Evolutionary conservation across 176 grass and related monocot species (phyloP).

Genomic region (Ampelocalamus luodianensis): DNA sequence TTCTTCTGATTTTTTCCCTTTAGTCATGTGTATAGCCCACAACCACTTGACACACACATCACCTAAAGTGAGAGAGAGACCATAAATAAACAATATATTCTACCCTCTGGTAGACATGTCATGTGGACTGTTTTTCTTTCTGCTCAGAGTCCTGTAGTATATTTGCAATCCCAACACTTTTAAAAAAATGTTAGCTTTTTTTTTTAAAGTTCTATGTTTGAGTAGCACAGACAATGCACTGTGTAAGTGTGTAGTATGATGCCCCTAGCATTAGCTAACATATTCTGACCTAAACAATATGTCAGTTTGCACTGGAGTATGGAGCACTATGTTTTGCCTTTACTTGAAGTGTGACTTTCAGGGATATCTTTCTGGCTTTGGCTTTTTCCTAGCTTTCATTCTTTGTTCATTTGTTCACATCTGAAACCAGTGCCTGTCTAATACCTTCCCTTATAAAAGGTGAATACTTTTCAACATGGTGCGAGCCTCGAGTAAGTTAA

Average conservation of each 20-base stretch:
- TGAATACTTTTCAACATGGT: not conserved
- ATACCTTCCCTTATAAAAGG: not conserved
- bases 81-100: not conserved
- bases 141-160: constrained; percentile 10
- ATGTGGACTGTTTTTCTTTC: not conserved
- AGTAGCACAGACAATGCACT: not conserved
- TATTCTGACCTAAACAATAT: not conserved
- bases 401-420: constrained; percentile 1
- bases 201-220: not conserved
- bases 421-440: not conserved
- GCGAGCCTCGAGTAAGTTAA: not conserved
- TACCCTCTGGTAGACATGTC: not conserved
- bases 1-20: not conserved
- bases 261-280: not conserved
- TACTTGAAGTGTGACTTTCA: constrained; percentile 33
- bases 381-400: not conserved
- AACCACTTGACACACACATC: not conserved
- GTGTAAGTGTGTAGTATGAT: not conserved
- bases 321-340: constrained; percentile 14
- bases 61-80: not conserved
- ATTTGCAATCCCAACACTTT: constrained; percentile 9
- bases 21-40: not conserved
- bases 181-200: not conserved
- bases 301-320: not conserved
- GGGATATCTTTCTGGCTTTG: not conserved